A percentile compares a stretch with the other conserved stretches of the same genome.
Conservation (phyloP, 2,329 filamentous ascomycete species). For the Teratosphaeriaceae sp. region DNA sequence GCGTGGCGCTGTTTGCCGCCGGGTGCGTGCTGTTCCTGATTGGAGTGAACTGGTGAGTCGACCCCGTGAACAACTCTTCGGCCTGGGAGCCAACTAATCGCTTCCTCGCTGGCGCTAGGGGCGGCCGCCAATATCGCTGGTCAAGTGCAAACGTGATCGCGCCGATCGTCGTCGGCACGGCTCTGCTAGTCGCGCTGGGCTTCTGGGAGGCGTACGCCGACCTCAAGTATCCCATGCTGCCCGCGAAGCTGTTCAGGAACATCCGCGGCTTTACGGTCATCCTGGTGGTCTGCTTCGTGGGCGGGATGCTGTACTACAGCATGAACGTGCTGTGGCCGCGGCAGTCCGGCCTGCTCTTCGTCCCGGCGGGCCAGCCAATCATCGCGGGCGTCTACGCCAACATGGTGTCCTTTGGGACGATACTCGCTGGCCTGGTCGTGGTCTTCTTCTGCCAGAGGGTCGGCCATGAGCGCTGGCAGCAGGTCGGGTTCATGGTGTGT, state of each 20-base stretch:
- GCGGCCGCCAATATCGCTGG: slow-evolving; percentile 12
- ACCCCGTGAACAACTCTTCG: no score
- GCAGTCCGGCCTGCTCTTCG: slow-evolving; percentile 11
- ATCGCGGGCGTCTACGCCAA: slow-evolving; percentile 13
- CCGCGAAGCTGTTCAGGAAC: slow-evolving; percentile 9
- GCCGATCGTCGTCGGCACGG: slow-evolving; percentile 10
- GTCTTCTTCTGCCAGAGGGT: slow-evolving; percentile 9
- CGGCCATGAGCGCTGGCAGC: slow-evolving; percentile 12
- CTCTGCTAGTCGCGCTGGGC: slow-evolving; percentile 8
- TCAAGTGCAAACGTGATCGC: slow-evolving; percentile 8
- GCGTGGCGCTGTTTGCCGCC: slow-evolving; percentile 25
- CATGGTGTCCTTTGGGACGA: slow-evolving; percentile 11
- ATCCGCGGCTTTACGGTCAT: slow-evolving; percentile 12
- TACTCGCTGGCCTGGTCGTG: slow-evolving; percentile 1
- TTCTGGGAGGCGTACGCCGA: slow-evolving; percentile 10
- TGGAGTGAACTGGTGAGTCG: slow-evolving; percentile 7
- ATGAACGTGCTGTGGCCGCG: slow-evolving; percentile 14
- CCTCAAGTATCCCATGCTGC: slow-evolving; percentile 12
- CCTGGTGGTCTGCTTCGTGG: slow-evolving; percentile 10
- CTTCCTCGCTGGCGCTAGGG: no score
- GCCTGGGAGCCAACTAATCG: no score
- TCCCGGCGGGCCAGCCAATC: slow-evolving; percentile 9
- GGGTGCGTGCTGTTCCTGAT: slow-evolving; percentile 9
- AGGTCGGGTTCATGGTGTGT: slow-evolving; percentile 12
- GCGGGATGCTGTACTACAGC: slow-evolving; percentile 13